phyloP scores from a whole-genome alignment of 2,329 filamentous ascomycete species.

The Aspergillus quadricinctus region DNA sequence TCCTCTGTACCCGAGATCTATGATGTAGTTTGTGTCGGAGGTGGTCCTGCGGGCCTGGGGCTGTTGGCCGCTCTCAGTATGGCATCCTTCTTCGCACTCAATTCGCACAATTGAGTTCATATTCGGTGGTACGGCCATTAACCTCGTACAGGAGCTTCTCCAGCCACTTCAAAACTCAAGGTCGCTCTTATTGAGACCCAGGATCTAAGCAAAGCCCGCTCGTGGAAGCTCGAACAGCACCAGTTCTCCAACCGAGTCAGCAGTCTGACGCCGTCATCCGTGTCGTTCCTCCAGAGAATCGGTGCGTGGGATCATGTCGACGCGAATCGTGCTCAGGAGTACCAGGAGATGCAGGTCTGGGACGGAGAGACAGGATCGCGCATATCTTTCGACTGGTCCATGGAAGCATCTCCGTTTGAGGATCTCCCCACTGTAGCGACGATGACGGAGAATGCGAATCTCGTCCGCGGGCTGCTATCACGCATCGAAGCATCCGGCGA shows the following conservation, averaged over 20 bases:
- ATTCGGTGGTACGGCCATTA: slow-evolving; percentile 1
- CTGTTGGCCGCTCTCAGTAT: slow-evolving; percentile 71
- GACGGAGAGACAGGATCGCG: slow-evolving; percentile 83
- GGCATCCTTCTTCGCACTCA: slow-evolving; percentile 18
- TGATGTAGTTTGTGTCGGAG: slow-evolving; percentile 88
- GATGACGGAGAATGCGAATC: slow-evolving; percentile 93
- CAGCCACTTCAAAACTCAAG: slow-evolving; percentile 69
- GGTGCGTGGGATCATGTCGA: slow-evolving; percentile 81
- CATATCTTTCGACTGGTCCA: slow-evolving; percentile 80
- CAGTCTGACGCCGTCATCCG: slow-evolving; percentile 84
- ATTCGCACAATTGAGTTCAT: neutral
- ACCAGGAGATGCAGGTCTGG: slow-evolving; percentile 98
- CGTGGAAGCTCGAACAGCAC: slow-evolving; percentile 62
- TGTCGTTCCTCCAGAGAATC: slow-evolving; percentile 74
- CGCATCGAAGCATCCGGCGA: slow-evolving; percentile 65
- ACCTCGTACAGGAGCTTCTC: slow-evolving; percentile 61
- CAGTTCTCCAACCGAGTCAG: slow-evolving; percentile 92
- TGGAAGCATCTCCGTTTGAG: slow-evolving; percentile 44
- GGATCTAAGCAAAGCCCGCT: slow-evolving; percentile 65
- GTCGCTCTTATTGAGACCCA: slow-evolving; percentile 89
- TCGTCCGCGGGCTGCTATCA: slow-evolving; percentile 71
- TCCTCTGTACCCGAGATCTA: slow-evolving; percentile 65
- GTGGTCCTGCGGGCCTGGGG: slow-evolving; percentile 83
- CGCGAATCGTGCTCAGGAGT: slow-evolving; percentile 70
- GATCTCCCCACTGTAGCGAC: slow-evolving; percentile 70